Conservation (phyloP, 2,329 filamentous ascomycete species). For the Curvularia hawaiiensis region DNA sequence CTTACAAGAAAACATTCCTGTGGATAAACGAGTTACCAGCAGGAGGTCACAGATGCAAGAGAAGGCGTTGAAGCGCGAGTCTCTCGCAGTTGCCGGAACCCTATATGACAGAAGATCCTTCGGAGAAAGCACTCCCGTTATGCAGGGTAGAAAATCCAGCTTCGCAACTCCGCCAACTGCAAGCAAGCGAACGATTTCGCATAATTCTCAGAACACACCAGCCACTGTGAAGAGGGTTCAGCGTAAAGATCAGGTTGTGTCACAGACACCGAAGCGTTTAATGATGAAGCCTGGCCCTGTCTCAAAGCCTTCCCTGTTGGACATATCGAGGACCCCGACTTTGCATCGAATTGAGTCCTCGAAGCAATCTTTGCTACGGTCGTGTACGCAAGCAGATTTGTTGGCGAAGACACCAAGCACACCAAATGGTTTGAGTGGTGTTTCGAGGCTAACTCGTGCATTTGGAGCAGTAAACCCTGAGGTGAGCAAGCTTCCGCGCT, state of each 20-base stretch:
- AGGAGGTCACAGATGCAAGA: constrained; percentile 30
- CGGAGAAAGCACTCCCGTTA: constrained; percentile 16
- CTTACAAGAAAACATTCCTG: constrained; percentile 33
- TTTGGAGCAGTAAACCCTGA: constrained; percentile 31
- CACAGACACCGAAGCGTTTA: background rate
- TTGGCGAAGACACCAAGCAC: constrained; percentile 29
- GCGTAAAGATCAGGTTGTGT: constrained; percentile 10
- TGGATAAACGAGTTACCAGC: constrained; percentile 18
- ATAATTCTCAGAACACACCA: constrained; percentile 26
- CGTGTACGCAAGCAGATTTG: constrained; percentile 23
- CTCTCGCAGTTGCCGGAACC: constrained; percentile 20
- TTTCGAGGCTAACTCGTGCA: constrained; percentile 30
- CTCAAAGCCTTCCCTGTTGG: constrained; percentile 22
- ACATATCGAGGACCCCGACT: constrained; percentile 22
- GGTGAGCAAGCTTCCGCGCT: constrained; percentile 43
- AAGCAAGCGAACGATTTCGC: constrained; percentile 26
- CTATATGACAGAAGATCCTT: constrained; percentile 24
- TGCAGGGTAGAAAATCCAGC: constrained; percentile 23
- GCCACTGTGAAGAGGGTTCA: constrained; percentile 24
- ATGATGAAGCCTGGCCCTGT: constrained; percentile 9
- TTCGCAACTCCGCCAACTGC: constrained; percentile 21
- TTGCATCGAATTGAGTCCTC: background rate
- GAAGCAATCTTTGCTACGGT: constrained; percentile 16
- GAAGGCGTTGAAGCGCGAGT: constrained; percentile 23
- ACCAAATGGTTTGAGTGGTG: constrained; percentile 26